A percentile compares a stretch with the other conserved stretches of the same genome.
These are phyloP conservation scores for Metschnikowia kofuensis DNA, from an alignment of 805 yeast species.

Conservation along the genomic window DNA sequence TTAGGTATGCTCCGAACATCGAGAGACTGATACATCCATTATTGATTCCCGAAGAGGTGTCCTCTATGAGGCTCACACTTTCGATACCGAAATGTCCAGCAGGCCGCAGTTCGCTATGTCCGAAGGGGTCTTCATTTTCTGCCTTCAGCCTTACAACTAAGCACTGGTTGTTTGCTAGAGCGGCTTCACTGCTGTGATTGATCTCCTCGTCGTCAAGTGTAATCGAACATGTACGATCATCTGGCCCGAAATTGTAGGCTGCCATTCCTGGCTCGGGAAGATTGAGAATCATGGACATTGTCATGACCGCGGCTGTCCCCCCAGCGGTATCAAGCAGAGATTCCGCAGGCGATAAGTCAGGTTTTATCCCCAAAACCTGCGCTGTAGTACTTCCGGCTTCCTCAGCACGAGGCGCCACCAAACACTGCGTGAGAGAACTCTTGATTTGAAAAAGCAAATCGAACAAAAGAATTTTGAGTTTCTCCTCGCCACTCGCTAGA, in stretches of 20 bases:
- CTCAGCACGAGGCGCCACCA: constrained; percentile 9
- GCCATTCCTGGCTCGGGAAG: constrained; percentile 30
- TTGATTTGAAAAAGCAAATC: constrained; percentile 58
- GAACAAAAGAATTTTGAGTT: constrained; percentile 53
- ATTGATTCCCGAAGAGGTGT: constrained; percentile 33
- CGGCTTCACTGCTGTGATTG: constrained; percentile 29
- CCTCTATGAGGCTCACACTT: constrained; percentile 39
- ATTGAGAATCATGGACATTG: constrained; percentile 22
- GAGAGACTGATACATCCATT: constrained; percentile 43
- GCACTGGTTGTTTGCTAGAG: constrained; percentile 27
- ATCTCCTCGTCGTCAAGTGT: constrained; percentile 33
- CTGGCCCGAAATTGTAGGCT: constrained; percentile 18
- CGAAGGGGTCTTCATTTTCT: constrained; percentile 10
- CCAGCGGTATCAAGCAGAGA: constrained; percentile 1
- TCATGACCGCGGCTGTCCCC: constrained; percentile 3
- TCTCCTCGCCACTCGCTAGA: constrained; percentile 37
- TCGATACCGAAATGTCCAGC: constrained; percentile 25
- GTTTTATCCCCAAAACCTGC: not conserved
- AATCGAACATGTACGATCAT: constrained; percentile 6
- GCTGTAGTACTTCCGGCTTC: constrained; percentile 6
- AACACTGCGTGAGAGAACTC: constrained; percentile 25
- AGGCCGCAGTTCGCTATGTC: constrained; percentile 11
- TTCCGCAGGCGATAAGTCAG: constrained; percentile 3
- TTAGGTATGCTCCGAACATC: constrained; percentile 40
- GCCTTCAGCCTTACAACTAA: constrained; percentile 19